Conservation (phyloP, 768 basidiomycete species). For the Tricholoma sp. region DNA sequence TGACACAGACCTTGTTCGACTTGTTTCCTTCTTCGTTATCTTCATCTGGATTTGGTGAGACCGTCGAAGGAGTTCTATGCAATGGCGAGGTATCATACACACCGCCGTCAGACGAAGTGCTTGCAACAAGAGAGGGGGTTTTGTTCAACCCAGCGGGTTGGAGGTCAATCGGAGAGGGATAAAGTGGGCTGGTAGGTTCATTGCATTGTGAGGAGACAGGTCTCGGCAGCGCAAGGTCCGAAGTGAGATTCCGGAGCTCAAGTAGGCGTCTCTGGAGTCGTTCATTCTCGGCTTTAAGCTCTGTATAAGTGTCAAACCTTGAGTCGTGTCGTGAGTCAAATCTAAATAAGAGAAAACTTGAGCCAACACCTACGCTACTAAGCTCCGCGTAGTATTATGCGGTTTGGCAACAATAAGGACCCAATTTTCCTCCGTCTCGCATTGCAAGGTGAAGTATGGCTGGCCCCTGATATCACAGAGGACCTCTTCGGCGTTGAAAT, state of each 20-base stretch:
- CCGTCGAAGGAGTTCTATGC: not conserved
- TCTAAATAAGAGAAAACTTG: not conserved
- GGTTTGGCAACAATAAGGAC: slow-evolving; percentile 75
- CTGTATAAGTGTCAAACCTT: slow-evolving; percentile 71
- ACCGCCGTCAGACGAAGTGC: slow-evolving; percentile 4
- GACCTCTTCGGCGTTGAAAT: slow-evolving; percentile 34
- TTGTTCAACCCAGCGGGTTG: slow-evolving; percentile 7
- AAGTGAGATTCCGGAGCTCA: slow-evolving; percentile 28
- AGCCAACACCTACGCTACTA: slow-evolving; percentile 47
- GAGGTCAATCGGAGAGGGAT: slow-evolving; percentile 4
- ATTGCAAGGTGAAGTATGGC: slow-evolving; percentile 42
- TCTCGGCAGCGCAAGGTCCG: not conserved
- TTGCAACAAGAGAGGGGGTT: not conserved
- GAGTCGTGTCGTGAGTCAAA: slow-evolving; percentile 2
- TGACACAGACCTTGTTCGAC: slow-evolving; percentile 48
- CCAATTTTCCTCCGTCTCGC: slow-evolving; percentile 42
- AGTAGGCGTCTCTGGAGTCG: slow-evolving; percentile 59
- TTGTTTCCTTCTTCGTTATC: slow-evolving; percentile 51
- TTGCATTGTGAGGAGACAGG: not conserved
- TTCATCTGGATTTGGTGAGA: slow-evolving; percentile 29
- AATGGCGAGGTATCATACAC: slow-evolving; percentile 1
- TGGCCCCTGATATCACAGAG: slow-evolving; percentile 71
- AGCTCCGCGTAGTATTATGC: slow-evolving; percentile 63
- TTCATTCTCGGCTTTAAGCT: slow-evolving; percentile 87
- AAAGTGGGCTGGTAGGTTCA: slow-evolving; percentile 7